phyloP scores from a whole-genome alignment of 116 monocot genomes.

The Thalassia testudinum region DNA sequence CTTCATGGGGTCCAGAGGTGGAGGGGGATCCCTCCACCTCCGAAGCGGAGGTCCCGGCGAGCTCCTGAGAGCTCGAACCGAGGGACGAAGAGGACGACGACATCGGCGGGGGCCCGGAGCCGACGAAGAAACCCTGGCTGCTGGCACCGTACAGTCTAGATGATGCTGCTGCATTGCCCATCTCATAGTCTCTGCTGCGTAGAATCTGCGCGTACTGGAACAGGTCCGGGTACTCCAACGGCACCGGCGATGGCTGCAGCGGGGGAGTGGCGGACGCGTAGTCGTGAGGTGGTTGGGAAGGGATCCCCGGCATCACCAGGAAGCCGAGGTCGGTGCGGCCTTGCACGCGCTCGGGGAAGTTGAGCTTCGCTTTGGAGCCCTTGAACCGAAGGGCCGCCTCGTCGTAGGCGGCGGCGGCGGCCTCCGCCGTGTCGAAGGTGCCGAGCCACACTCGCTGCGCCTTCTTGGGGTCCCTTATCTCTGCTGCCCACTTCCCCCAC shows the following conservation, averaged over 20 bases:
- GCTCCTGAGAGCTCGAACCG: neutral
- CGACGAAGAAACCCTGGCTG: neutral
- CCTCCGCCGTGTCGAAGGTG: constrained; percentile 84
- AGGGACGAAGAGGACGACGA: neutral
- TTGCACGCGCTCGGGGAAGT: constrained; percentile 40
- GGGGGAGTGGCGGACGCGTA: neutral
- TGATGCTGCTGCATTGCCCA: constrained; percentile 4
- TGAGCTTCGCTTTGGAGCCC: constrained; percentile 53
- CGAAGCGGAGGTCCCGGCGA: neutral
- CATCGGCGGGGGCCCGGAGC: neutral
- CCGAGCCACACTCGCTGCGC: constrained; percentile 65
- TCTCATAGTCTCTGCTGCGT: constrained; percentile 14
- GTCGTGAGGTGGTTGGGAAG: neutral
- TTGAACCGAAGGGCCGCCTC: constrained; percentile 45
- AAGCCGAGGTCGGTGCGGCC: constrained; percentile 13
- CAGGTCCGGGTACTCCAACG: constrained; percentile 21
- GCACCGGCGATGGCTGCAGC: neutral
- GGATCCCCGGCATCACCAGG: neutral
- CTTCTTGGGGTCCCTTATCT: constrained; percentile 51
- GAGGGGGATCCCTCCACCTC: constrained; percentile 5
- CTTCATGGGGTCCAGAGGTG: neutral
- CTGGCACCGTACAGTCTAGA: constrained; percentile 3
- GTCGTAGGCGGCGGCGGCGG: constrained; percentile 68
- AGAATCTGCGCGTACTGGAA: constrained; percentile 47
- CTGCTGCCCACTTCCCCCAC: constrained; percentile 52